Conservation (phyloP, 225 moss, liverwort and hornwort species). For the Bryum argenteum region DNA sequence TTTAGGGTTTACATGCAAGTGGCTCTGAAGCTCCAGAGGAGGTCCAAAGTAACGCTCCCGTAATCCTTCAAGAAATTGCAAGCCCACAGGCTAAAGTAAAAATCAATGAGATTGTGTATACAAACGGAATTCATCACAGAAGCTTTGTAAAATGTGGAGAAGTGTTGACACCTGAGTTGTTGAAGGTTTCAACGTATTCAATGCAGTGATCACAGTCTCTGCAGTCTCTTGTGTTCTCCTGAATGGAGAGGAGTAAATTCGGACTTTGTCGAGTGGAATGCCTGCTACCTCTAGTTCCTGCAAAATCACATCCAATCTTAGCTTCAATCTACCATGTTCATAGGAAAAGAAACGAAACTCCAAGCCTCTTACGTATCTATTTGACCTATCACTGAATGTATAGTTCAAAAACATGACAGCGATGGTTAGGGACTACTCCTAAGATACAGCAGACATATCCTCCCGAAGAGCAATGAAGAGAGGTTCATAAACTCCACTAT, state of each 20-base stretch:
- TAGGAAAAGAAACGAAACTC: no score
- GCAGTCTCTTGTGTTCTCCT: constrained; percentile 88
- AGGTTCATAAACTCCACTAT: no score
- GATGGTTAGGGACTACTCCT: no score
- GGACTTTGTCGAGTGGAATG: constrained; percentile 60
- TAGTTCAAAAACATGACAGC: no score
- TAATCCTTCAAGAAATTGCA: constrained; percentile 72
- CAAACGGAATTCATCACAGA: neutral
- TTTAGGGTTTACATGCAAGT: constrained; percentile 66
- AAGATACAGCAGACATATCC: no score
- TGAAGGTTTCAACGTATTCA: constrained; percentile 44
- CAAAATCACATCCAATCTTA: constrained; percentile 20
- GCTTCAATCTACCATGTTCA: no score
- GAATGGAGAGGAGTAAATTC: constrained; percentile 83
- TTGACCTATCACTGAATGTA: no score
- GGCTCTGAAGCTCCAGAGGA: constrained; percentile 69
- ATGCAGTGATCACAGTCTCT: constrained; percentile 56
- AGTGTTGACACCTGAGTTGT: constrained; percentile 52
- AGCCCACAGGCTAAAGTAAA: constrained; percentile 15
- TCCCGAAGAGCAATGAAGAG: no score
- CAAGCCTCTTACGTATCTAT: no score
- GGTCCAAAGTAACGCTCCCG: constrained; percentile 88
- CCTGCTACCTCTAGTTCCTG: constrained; percentile 67
- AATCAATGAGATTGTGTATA: neutral
- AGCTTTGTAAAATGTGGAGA: neutral